These are phyloP conservation scores for Ilex paraguariensis DNA, from an alignment of 305 asterid genomes.

Conservation along the genomic window DNA sequence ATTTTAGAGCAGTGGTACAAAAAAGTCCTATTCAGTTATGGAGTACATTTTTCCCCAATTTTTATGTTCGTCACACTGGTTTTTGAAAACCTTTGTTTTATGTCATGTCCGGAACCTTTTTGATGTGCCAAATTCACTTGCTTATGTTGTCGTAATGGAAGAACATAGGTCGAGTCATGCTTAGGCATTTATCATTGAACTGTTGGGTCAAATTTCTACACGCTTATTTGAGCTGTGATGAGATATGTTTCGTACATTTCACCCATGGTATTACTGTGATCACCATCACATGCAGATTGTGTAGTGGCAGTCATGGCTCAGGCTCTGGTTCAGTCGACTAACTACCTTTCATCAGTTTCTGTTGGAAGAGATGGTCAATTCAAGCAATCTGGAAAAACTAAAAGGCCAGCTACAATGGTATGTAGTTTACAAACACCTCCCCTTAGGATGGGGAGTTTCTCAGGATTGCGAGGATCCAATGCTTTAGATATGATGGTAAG, in stretches of 20 bases:
- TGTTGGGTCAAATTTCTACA: not conserved
- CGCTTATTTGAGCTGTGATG: not conserved
- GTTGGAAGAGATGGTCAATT: conserved; percentile 39
- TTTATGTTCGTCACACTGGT: too few species aligned
- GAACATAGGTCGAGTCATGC: not conserved
- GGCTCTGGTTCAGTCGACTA: conserved; percentile 61
- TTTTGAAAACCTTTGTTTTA: too few species aligned
- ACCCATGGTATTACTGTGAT: not conserved
- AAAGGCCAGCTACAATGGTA: conserved; percentile 40
- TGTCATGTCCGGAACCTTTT: too few species aligned
- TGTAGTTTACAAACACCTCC: conserved; percentile 38
- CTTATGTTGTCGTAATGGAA: not conserved
- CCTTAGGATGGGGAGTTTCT: conserved; percentile 40
- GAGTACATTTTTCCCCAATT: too few species aligned
- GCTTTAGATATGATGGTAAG: conserved; percentile 52
- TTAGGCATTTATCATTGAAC: not conserved
- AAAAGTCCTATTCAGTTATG: too few species aligned
- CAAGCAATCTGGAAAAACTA: conserved; percentile 47
- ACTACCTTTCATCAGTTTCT: conserved; percentile 50
- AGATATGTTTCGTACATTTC: not conserved
- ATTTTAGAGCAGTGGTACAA: too few species aligned
- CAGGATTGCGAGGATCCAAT: conserved; percentile 72
- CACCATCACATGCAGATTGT: conserved; percentile 23
- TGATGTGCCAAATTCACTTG: not conserved
- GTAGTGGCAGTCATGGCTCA: conserved; percentile 55